phyloP scores from a whole-genome alignment of 1,284 basidiomycete species.

The Ganoderma leucocontextum region DNA sequence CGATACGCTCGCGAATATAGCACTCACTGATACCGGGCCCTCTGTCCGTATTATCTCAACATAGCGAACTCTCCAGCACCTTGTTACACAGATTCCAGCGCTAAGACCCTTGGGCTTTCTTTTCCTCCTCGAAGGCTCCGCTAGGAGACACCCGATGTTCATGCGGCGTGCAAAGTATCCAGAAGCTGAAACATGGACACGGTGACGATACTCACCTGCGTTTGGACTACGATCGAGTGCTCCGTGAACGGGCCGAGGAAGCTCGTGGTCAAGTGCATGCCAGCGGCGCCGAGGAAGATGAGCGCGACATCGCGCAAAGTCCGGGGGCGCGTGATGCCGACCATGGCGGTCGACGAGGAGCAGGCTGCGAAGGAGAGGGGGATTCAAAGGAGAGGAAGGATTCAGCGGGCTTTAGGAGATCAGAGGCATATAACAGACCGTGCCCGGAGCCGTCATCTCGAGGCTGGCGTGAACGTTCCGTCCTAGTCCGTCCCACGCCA shows the following conservation, averaged over 20 bases:
- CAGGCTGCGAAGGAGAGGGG: conserved; percentile 9
- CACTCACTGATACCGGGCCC: neutral
- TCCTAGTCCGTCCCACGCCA: conserved; percentile 1
- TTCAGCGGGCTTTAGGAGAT: conserved; percentile 17
- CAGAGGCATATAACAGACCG: conserved; percentile 7
- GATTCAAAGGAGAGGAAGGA: conserved; percentile 17
- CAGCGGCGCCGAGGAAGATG: conserved; percentile 56
- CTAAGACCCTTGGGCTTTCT: neutral
- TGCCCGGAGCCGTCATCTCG: conserved; percentile 1
- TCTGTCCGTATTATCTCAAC: neutral
- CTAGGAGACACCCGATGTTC: neutral
- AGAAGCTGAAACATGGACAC: neutral
- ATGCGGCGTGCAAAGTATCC: neutral
- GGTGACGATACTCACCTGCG: conserved; percentile 33
- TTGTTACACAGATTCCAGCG: neutral
- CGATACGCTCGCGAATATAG: neutral
- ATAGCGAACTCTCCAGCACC: neutral
- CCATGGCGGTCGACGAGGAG: conserved; percentile 25
- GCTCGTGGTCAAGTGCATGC: conserved; percentile 58
- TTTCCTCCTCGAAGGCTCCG: neutral
- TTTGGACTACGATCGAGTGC: conserved; percentile 48
- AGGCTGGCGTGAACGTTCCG: neutral
- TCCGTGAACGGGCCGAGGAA: conserved; percentile 45
- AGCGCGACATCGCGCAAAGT: conserved; percentile 57
- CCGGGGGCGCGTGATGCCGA: conserved; percentile 38